Base-by-base conservation (phyloP, 2,329 filamentous ascomycete species). In the Thelonectria olida region DNA sequence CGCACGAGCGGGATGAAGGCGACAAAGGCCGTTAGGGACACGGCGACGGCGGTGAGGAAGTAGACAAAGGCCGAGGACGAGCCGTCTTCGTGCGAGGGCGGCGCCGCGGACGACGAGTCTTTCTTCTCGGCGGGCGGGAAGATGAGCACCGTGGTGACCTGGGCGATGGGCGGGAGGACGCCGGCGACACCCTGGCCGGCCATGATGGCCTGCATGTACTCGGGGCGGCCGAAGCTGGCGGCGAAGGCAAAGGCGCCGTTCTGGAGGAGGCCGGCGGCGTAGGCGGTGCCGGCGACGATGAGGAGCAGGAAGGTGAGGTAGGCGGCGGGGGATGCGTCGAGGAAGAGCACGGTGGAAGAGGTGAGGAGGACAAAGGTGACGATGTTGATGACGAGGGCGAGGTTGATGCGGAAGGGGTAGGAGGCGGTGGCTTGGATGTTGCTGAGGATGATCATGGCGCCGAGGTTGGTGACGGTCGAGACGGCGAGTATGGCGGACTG, bases 181-280 rank as follows among this genome's bases (percentile, higher is more conserved):
- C 96, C 96, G 0, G 96, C 94, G 4, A 99, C 84, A 28, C 90
- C 95, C 77, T 99, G 96, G 1, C 96, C 96, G 3, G 90, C 89
- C 94, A 99, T 98, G 76, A 98, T 93, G 22, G 91, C 95, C 78
- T 98, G 95, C 56, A 93, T 97, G 76, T 98, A 99, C 76, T 96
- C 92, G 19, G 90, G 87, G 52, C 92, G 84, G 34, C 90, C 92
- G 72, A 97, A 98, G 53, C 92, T 90, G 4, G 92, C 88, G 3
- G 93, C 93, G 74, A 94, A 98, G 3, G 96, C 93, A 75, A 97
- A 97, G 10, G 96, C 88, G 17, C 96, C 96, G 76, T 98, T 98
- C 78, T 98, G 96, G 67, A 94, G 91, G 51, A 97, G 82, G 0
- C 92, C 94, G 0, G 93, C 91, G 0, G 92, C 93, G 73, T 91